These are phyloP conservation scores for Aschersonia sp. DNA, from an alignment of 2,329 filamentous ascomycete species.

Conservation along the genomic window DNA sequence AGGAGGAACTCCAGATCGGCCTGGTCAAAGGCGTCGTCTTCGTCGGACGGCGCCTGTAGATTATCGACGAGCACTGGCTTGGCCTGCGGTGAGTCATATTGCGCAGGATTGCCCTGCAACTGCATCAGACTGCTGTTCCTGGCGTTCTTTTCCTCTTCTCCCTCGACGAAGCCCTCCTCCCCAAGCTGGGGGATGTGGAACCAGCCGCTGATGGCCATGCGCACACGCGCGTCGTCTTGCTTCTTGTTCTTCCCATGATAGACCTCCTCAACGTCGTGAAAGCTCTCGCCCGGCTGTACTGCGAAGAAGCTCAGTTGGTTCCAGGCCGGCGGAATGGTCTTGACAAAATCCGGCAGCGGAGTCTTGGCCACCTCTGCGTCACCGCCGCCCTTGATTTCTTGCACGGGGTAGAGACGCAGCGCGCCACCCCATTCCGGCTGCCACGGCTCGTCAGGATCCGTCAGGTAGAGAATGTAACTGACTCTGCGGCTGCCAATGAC, in stretches of 20 bases:
- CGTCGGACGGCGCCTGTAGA: constrained; percentile 17
- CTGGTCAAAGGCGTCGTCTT: constrained; percentile 50
- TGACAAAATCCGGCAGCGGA: constrained; percentile 62
- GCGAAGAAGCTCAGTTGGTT: constrained; percentile 98
- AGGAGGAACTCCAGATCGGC: constrained; percentile 80
- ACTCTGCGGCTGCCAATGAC: constrained; percentile 94
- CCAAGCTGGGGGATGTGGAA: constrained; percentile 95
- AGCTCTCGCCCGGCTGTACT: constrained; percentile 95
- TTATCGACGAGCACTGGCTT: constrained; percentile 34
- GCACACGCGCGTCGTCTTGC: constrained; percentile 61
- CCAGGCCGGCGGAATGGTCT: constrained; percentile 86
- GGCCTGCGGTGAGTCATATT: constrained; percentile 68
- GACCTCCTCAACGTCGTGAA: constrained; percentile 97
- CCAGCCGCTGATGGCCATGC: constrained; percentile 98
- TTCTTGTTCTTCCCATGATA: constrained; percentile 53
- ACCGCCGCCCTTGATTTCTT: constrained; percentile 43
- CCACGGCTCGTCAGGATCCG: constrained; percentile 85
- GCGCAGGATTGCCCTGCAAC: constrained; percentile 79
- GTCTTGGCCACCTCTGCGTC: constrained; percentile 60
- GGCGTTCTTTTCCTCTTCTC: constrained; percentile 76
- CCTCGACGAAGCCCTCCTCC: constrained; percentile 81
- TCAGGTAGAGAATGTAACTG: constrained; percentile 94
- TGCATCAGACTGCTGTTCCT: constrained; percentile 87
- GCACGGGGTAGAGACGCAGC: constrained; percentile 68
- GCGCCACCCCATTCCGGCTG: constrained; percentile 86